phyloP scores from a whole-genome alignment of 2,329 filamentous ascomycete species.

The Coniochaeta ligniaria region DNA sequence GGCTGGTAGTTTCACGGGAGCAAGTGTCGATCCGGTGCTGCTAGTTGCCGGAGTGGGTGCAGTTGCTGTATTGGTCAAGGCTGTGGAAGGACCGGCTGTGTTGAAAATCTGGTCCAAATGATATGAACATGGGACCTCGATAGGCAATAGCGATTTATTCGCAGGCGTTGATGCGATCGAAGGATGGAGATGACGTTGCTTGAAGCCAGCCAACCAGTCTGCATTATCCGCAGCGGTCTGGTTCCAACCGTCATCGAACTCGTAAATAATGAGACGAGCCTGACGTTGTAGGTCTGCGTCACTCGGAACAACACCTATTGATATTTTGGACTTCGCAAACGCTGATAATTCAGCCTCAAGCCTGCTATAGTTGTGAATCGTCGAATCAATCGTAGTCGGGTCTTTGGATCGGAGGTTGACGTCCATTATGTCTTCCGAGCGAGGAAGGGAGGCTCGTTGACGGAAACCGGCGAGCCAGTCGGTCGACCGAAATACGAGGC shows the following conservation, averaged over 20 bases:
- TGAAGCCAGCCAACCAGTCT: conserved; percentile 47
- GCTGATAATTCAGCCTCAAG: conserved; percentile 49
- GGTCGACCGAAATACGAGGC: conserved; percentile 40
- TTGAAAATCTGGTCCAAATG: background rate
- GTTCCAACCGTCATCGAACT: conserved; percentile 56
- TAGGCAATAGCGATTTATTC: conserved; percentile 8
- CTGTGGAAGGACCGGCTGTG: background rate
- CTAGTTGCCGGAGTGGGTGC: background rate
- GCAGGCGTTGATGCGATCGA: conserved; percentile 13
- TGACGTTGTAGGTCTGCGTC: conserved; percentile 49
- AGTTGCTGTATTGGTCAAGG: background rate
- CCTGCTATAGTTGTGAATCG: conserved; percentile 49
- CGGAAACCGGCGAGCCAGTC: conserved; percentile 51
- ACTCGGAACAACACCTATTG: conserved; percentile 37
- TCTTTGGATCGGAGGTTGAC: conserved; percentile 42
- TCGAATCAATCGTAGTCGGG: conserved; percentile 49
- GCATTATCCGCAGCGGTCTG: conserved; percentile 53
- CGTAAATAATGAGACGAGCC: conserved; percentile 55
- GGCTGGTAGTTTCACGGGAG: conserved; percentile 19
- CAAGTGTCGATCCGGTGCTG: background rate
- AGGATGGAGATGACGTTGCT: conserved; percentile 30
- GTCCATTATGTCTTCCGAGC: conserved; percentile 46
- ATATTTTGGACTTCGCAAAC: conserved; percentile 38
- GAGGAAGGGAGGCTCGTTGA: conserved; percentile 48
- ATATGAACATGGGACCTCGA: background rate